Evolutionary conservation across 2,329 filamentous ascomycete genomes (phyloP).

Genomic region (Penicillium decumbens): DNA sequence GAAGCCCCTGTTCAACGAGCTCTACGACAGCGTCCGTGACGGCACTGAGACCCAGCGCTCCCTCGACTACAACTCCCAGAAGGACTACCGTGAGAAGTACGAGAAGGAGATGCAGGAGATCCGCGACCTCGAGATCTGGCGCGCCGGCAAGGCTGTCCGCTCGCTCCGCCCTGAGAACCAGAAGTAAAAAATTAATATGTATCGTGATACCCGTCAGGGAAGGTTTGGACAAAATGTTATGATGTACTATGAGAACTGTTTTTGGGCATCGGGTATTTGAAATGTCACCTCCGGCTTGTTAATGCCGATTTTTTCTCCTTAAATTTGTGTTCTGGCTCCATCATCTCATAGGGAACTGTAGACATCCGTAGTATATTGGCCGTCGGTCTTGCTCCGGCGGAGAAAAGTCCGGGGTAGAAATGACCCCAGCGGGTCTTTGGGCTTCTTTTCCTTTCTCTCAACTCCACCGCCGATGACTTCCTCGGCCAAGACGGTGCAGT

Average conservation of each 20-base stretch:
- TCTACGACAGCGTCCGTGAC: constrained; percentile 88
- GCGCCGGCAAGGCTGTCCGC: constrained; percentile 94
- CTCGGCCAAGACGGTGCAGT: constrained; percentile 23
- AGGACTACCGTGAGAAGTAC: constrained; percentile 94
- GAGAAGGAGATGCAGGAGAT: constrained; percentile 99
- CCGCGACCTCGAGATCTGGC: constrained; percentile 97
- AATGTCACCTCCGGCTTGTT: constrained; percentile 1
- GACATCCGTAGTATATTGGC: neutral
- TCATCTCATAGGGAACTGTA: neutral
- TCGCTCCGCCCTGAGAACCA: constrained; percentile 82
- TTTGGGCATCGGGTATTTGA: constrained; percentile 20
- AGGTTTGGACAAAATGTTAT: constrained; percentile 32
- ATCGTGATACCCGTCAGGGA: constrained; percentile 25
- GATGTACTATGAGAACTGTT: constrained; percentile 33
- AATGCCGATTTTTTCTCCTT: neutral
- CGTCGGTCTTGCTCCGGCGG: constrained; percentile 3
- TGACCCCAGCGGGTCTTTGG: neutral
- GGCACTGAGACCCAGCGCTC: constrained; percentile 94
- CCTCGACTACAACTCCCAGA: constrained; percentile 92
- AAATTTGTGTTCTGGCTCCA: neutral
- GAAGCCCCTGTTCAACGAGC: constrained; percentile 97
- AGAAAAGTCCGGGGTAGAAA: constrained; percentile 10
- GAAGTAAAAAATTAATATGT: constrained; percentile 52
- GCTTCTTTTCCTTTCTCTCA: neutral
- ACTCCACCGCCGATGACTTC: constrained; percentile 36